Evolutionary conservation across 2,329 filamentous ascomycete genomes (phyloP).

Genomic region (Aureobasidium namibiae): DNA sequence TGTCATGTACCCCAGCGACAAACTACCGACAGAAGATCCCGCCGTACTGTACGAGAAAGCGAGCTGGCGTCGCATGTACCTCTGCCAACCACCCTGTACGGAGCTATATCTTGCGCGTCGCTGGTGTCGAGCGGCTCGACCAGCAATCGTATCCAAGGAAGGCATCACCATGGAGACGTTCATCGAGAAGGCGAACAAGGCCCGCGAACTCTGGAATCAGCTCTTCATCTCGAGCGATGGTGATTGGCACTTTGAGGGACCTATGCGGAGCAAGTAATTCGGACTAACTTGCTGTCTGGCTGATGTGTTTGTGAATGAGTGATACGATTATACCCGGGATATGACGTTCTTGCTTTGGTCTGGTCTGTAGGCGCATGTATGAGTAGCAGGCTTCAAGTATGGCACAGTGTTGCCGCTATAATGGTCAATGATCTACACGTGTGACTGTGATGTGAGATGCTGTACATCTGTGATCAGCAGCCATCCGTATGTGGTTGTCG

Average conservation of each 20-base stretch:
- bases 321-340: slow-evolving; percentile 8
- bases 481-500: not conserved
- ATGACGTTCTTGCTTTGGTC: not conserved
- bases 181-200: slow-evolving; percentile 20
- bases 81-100: slow-evolving; percentile 27
- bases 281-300: not conserved
- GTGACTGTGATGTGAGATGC: not conserved
- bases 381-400: not conserved
- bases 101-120: slow-evolving; percentile 24
- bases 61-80: slow-evolving; percentile 28
- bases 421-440: not conserved
- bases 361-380: not conserved
- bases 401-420: not conserved
- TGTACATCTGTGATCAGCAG: not conserved
- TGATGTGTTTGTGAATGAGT: not conserved
- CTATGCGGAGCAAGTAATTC: slow-evolving; percentile 19
- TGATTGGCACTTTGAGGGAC: slow-evolving; percentile 31
- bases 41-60: slow-evolving; percentile 24
- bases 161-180: slow-evolving; percentile 28
- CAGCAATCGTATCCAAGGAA: slow-evolving; percentile 20
- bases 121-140: slow-evolving; percentile 21
- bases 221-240: slow-evolving; percentile 25
- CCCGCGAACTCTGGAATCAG: slow-evolving; percentile 23
- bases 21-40: slow-evolving; percentile 13
- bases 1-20: slow-evolving; percentile 24